These are phyloP conservation scores for Boletus pseudo-olivaceus DNA, from an alignment of 768 basidiomycete genomes.

Conservation along the genomic window DNA sequence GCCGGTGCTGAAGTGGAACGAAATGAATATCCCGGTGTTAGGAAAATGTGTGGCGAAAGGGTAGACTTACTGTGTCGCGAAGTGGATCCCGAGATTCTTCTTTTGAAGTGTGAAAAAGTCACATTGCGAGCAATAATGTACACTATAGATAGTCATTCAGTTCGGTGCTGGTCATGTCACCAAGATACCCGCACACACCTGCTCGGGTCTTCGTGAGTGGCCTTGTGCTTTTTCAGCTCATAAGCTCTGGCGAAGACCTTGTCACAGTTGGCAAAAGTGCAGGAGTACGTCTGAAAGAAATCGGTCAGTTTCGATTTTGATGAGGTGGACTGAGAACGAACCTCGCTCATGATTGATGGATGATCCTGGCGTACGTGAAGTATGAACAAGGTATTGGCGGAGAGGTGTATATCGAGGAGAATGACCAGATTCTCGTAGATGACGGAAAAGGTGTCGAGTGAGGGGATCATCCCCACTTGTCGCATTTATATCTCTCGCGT, in stretches of 20 bases:
- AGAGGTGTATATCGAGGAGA: neutral
- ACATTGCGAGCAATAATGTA: constrained; percentile 15
- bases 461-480: neutral
- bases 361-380: neutral
- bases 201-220: constrained; percentile 4
- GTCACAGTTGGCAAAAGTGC: neutral
- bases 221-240: constrained; percentile 12
- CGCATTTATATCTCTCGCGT: constrained; percentile 13
- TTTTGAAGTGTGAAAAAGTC: constrained; percentile 16
- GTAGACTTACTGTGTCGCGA: constrained; percentile 15
- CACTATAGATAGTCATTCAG: neutral
- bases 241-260: constrained; percentile 1
- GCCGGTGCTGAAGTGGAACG: constrained; percentile 17
- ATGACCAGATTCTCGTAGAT: constrained; percentile 12
- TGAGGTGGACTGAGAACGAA: neutral
- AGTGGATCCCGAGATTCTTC: constrained; percentile 20
- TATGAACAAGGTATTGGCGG: neutral
- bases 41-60: neutral
- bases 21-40: neutral
- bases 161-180: neutral
- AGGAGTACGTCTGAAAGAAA: neutral
- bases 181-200: neutral
- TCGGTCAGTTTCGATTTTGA: neutral
- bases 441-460: neutral
- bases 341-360: constrained; percentile 8